phyloP scores from a whole-genome alignment of 768 basidiomycete species.

The Dioszegia hungarica region DNA sequence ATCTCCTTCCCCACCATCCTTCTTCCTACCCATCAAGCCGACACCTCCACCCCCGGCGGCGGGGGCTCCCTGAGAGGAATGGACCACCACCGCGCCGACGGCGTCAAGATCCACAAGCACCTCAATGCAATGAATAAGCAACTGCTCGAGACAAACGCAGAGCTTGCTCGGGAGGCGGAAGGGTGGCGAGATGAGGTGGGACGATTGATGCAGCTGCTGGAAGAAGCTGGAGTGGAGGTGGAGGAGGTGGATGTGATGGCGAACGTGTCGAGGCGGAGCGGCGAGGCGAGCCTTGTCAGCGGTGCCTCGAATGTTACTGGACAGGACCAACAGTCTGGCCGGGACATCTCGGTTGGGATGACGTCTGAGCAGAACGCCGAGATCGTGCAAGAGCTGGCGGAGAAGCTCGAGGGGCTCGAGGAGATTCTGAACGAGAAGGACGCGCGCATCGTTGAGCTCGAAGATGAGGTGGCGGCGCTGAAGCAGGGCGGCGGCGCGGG shows the following conservation, averaged over 20 bases:
- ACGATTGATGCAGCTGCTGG: conserved; percentile 19
- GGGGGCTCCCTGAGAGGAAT: conserved; percentile 24
- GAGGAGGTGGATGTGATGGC: conserved; percentile 31
- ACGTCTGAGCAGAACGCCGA: conserved; percentile 21
- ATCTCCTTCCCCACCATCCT: conserved; percentile 42
- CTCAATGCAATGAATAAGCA: conserved; percentile 47
- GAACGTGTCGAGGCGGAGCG: conserved; percentile 2
- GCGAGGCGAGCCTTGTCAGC: neutral
- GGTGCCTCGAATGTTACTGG: neutral
- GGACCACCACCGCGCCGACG: conserved; percentile 36
- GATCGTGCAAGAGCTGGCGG: conserved; percentile 32
- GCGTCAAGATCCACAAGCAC: conserved; percentile 45
- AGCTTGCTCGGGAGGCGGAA: conserved; percentile 37
- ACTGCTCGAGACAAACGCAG: conserved; percentile 36
- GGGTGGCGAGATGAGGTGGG: conserved; percentile 36
- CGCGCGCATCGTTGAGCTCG: conserved; percentile 20
- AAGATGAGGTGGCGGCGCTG: conserved; percentile 1
- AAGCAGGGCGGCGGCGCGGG: neutral
- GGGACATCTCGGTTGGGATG: conserved; percentile 1
- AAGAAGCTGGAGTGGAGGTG: conserved; percentile 28
- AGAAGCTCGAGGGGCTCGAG: conserved; percentile 31
- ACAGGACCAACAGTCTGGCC: neutral
- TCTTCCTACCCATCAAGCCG: conserved; percentile 18
- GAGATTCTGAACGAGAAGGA: conserved; percentile 31
- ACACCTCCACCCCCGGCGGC: conserved; percentile 12